A percentile compares a stretch with the other conserved stretches of the same genome.
Conservation (phyloP, 2,329 filamentous ascomycete genomes). For the Talaromyces atroroseus region DNA sequence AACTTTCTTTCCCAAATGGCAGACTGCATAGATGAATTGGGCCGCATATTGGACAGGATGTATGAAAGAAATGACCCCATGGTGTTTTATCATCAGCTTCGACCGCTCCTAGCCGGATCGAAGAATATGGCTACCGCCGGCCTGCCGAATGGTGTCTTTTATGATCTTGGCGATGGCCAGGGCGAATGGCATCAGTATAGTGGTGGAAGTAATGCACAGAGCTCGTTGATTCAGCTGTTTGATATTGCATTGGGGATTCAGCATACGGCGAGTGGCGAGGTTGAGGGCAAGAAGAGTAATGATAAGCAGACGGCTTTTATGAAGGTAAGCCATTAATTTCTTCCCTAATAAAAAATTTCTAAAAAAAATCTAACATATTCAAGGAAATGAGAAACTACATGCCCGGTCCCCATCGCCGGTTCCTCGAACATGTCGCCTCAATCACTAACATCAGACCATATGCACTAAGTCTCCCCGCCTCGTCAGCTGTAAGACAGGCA, state of each 20-base stretch:
- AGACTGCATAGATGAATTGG: slow-evolving; percentile 39
- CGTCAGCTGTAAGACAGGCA: slow-evolving; percentile 34
- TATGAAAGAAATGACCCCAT: slow-evolving; percentile 46
- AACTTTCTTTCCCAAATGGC: slow-evolving; percentile 37
- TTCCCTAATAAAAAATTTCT: too few relatives aligned
- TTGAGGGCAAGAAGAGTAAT: slow-evolving; percentile 18
- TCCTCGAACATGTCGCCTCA: slow-evolving; percentile 42
- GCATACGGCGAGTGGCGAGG: slow-evolving; percentile 38
- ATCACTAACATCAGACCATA: slow-evolving; percentile 45
- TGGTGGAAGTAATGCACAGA: slow-evolving; percentile 53
- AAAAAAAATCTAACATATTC: slow-evolving; percentile 11
- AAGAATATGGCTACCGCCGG: slow-evolving; percentile 51
- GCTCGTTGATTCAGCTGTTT: slow-evolving; percentile 50
- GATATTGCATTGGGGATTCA: slow-evolving; percentile 49
- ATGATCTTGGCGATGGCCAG: slow-evolving; percentile 45
- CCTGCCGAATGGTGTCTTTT: slow-evolving; percentile 48
- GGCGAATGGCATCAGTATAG: slow-evolving; percentile 48
- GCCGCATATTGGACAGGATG: slow-evolving; percentile 44
- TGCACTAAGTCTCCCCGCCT: slow-evolving; percentile 30
- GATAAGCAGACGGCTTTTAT: slow-evolving; percentile 25
- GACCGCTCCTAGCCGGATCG: slow-evolving; percentile 48
- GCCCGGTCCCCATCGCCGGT: slow-evolving; percentile 49
- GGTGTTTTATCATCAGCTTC: slow-evolving; percentile 49
- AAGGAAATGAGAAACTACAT: slow-evolving; percentile 52
- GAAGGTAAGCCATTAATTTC: slow-evolving; percentile 17